Base-by-base conservation (phyloP, 345 rosid species). In the Dipteronia sinensis region DNA sequence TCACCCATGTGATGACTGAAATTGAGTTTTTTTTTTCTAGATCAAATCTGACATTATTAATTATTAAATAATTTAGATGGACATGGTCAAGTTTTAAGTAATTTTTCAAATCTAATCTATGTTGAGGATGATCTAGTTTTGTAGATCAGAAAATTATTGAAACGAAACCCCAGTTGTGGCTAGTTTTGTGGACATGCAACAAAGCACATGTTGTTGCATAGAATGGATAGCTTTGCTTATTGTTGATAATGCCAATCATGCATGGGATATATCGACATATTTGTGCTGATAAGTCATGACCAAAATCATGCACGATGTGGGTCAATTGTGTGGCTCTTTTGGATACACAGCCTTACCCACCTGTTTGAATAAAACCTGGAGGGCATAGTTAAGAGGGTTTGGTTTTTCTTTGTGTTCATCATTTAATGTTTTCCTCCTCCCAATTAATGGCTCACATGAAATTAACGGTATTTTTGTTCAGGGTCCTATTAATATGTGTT, bases 221-320 rank as follows among this genome's bases (percentile, higher is more conserved):
- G 67, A 38, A 40, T 10, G 67, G 1, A 40, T 67, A 12, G 55
- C 66, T 59, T 73, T 11, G 40, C 44, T 74, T 64, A 16, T 59
- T 72, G 40, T 61, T 73, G 31, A 53, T 51, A 53, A 66, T 75
- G 49, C 71, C 72, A 75, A 51, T 75, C 78, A 75, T 65, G 20
- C 78, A 75, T 65, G 31, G 72, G 34, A 53, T n/a, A n/a, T n/a
- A n/a, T 56, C 9, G 51, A 53, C 70, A 66, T 34, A 55, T 49
- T 47, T 65, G 22, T 44, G 62, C 27, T 65, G 77, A 74, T 38
- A 74, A n/a, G 31, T 4, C 6, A 74, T 38, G 22, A 19, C 13
- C 19, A 51, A 65, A 6, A 73, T 31, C 34, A 34, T 44, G 31
- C 25, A 73, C n/a, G 67, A 13, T 64, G 69, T 64, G 71, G 77